Base-by-base conservation (phyloP, 352 stramenopile genomes). In the Globisporangium cystogenes region DNA sequence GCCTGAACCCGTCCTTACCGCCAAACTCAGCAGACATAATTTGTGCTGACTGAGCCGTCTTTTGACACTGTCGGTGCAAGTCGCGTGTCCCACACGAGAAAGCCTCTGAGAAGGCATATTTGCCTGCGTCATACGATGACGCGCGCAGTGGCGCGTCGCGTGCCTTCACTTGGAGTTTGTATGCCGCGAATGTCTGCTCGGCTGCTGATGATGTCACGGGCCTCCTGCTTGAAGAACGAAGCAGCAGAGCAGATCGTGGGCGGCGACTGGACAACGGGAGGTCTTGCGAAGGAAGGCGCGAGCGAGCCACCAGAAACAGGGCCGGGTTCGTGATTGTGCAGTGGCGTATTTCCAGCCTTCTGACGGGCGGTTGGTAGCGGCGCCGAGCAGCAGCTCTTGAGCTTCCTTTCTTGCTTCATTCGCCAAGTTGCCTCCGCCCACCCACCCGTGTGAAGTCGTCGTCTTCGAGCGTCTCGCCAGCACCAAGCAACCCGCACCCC, bases 351-450 rank as follows among this genome's bases (percentile, higher is more conserved):
- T n/a, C n/a, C n/a, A n/a, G n/a, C n/a, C n/a, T 6, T 43, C 20
- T 18, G 39, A n/a, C 18, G 35, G 14, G 20, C 40, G 16, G 40
- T 45, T 14, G 40, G 39, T 23, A 29, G 26, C 26, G 3, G 26
- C 2, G 26, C 26, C 33, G 15, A 18, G 33, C 11, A 39, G 11
- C 14, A 5, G n/a, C n/a, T n/a, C n/a, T n/a, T n/a, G n/a, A n/a
- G n/a, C n/a, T n/a, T n/a, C n/a, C n/a, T n/a, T n/a, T n/a, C n/a
- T 53, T 8, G 7, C 1, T 24, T 40, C 54, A 55, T 55, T 60
- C 54, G 16, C 16, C 54, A 60, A 55, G 37, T 60, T 55, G 7
- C 46, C 39, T n/a, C 21, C 48, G 4, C 24, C 21, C 45, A 12
- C 43, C 51, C 11, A 44, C 31, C 39, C 24, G 33, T 18, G 33